Base-by-base conservation (phyloP, 352 stramenopile genomes). In the Pythium phragmiticola region DNA sequence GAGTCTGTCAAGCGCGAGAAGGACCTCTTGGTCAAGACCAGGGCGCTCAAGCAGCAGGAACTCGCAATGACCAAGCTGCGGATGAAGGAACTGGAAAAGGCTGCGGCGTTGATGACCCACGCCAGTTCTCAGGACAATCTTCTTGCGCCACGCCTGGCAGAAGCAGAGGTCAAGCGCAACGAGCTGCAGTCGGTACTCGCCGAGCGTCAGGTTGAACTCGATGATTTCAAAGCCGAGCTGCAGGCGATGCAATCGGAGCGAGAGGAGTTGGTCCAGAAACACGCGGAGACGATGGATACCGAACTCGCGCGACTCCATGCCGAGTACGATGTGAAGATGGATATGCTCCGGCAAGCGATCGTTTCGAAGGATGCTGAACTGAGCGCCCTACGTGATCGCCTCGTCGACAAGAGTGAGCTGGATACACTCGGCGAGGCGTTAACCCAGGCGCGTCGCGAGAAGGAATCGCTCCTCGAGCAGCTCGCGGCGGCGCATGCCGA, bases 11-110 rank as follows among this genome's bases (percentile, higher is more conserved):
- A 80, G 67, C 76, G 78, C 9, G 80, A 89, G 28, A 76, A 73
- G 0, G 86, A 82, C 57, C 69, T 72, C 16, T 59, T 84, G 12
- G 65, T 70, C 34, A 80, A 74, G 23, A 70, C 72, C 7, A 88
- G 84, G 71, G 74, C 77, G 21, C 78, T 74, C 1, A 92, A 89
- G 58, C 77, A 90, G 21, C 80, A 89, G 19, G 78, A 89, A 30
- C 60, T 92, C 21, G 74, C 76, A 19, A 57, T 89, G 49, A 71
- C 80, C 2, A 83, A 86, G 49, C 60, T 89, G 33, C 82, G 79
- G 60, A 49, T 93, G 30, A 77, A 78, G 28, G 77, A 89, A 57
- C 75, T 89, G 66, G 80, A 93, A 33, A 73, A 75, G 12, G 74
- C 78, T 12, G 68, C 64, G 8, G 60, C 69, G 14, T 47, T n/a